Percentiles rank a stretch among this genome's conserved stretches.
Evolutionary conservation across 441 rosid genomes (phyloP).

Genomic region (Erysimum pusillum): DNA sequence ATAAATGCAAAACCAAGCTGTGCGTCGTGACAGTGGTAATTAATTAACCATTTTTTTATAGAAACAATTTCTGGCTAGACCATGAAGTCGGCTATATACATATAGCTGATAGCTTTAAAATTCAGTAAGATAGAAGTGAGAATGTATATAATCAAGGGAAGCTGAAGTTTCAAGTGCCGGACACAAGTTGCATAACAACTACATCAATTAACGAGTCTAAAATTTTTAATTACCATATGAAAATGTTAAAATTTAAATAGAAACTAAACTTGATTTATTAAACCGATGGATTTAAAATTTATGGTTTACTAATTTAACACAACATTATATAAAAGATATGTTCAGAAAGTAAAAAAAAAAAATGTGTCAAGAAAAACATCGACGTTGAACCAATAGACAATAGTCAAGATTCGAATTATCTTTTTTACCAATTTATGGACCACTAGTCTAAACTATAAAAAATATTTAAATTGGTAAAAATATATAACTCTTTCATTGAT

Average conservation of each 20-base stretch:
- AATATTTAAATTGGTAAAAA: neutral
- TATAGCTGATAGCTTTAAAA: neutral
- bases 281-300: neutral
- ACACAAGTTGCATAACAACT: neutral
- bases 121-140: neutral
- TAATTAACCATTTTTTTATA: neutral
- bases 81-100: neutral
- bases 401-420: neutral
- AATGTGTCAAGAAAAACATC: neutral
- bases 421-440: neutral
- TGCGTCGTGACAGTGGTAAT: constrained; percentile 16
- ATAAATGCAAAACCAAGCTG: constrained; percentile 17
- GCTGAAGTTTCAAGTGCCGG: neutral
- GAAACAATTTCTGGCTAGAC: neutral
- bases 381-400: neutral
- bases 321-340: neutral
- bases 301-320: neutral
- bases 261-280: neutral
- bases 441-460: neutral
- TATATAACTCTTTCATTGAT: neutral
- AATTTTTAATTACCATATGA: neutral
- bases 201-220: neutral
- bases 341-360: neutral
- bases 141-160: neutral
- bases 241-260: neutral